Evolutionary conservation across 495 filamentous ascomycete species (phyloP), one percentile per base, ranked within the genome.

Genomic region (Lindgomyces ingoldianus): DNA sequence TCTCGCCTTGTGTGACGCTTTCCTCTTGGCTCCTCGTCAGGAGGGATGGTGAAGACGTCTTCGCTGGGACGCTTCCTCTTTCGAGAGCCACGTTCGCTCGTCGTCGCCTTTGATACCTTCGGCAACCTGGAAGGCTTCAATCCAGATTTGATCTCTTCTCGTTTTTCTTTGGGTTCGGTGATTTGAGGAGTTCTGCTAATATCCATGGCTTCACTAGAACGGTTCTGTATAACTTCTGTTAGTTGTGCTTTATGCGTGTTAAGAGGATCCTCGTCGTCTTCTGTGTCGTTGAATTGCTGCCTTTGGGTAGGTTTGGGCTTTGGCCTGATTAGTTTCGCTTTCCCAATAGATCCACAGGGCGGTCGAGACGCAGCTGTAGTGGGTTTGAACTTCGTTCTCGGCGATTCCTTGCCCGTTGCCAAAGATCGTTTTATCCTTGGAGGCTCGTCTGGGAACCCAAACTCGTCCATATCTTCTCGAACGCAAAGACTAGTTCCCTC

Each of bases 401-500:
- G 14, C 6, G 33, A 39, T 14, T 39, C 6, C 33, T 39, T 39
- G 6, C 6, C 14, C 33, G 6, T 39, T 6, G 14, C 6, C 6
- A 14, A 14, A 6, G 33, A 14, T 39, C 33, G 6, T 14, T 39
- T 39, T 14, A 46, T 27, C 42, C 42, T 58, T 26, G 41, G 41
- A 45, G 55, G 27, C 41, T 58, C 39, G n/a, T 45, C 55, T 16
- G 39, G 55, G n/a, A 58, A 47, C 12, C 47, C 55, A 29, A 58
- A 58, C 18, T 45, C 36, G 22, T 58, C 39, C 8, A 21, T 22
- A 16, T 39, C 4, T 44, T 1, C 30, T 58, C 8, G 21, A 18
- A 14, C 16, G 11, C 52, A 41, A 18, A 10, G 6, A 19, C 8
- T 16, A 14, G 12, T 57, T 21, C 27, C n/a, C 21, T 33, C 9